Percentiles rank a stretch among this genome's conserved stretches.
Evolutionary conservation across 441 rosid genomes (phyloP).

Genomic region (Populus hybrid): DNA sequence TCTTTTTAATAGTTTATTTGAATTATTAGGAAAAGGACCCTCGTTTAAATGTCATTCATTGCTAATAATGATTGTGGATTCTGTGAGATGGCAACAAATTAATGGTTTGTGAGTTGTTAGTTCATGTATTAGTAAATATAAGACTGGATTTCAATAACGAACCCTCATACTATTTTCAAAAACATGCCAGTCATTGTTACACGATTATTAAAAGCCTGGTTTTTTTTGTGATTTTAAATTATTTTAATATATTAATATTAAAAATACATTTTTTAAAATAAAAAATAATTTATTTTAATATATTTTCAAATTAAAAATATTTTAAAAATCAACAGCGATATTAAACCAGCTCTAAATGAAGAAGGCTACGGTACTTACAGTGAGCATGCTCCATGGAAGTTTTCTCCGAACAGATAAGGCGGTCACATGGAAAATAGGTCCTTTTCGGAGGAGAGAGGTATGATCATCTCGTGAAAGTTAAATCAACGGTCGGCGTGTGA

Average conservation of each 20-base stretch:
- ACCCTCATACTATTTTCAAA: too few relatives aligned
- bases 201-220: too few relatives aligned
- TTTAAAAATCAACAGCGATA: too few relatives aligned
- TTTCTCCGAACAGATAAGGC: not conserved
- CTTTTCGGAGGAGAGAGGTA: not conserved
- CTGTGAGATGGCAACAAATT: not conserved
- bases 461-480: not conserved
- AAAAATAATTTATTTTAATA: too few relatives aligned
- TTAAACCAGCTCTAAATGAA: too few relatives aligned
- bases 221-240: too few relatives aligned
- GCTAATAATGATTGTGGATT: not conserved
- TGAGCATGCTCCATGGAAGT: not conserved
- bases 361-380: not conserved
- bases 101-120: not conserved
- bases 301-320: too few relatives aligned
- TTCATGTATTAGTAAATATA: not conserved
- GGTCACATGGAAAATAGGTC: not conserved
- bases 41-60: too few relatives aligned
- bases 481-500: not conserved
- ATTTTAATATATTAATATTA: too few relatives aligned
- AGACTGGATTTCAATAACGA: not conserved
- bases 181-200: too few relatives aligned
- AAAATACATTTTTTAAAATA: too few relatives aligned
- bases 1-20: not conserved
- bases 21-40: not conserved